Conservation (phyloP, 208 protist species). For the Trypanosoma theileri region DNA sequence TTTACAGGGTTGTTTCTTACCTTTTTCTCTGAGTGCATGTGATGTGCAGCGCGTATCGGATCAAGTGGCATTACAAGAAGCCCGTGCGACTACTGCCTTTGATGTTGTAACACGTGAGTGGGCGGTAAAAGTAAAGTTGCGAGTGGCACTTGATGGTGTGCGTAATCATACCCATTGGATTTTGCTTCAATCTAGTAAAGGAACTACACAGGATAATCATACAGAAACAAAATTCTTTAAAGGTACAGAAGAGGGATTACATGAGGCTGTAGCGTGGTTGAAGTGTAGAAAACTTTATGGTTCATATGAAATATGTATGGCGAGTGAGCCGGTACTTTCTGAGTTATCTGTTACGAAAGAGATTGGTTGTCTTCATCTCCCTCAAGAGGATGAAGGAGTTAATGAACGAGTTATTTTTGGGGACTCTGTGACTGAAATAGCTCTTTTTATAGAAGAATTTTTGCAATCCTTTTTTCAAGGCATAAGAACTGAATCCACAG, state of each 20-base stretch:
- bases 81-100: conserved; percentile 9
- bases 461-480: conserved; percentile 27
- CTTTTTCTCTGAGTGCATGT: conserved; percentile 34
- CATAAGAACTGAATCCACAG: conserved; percentile 13
- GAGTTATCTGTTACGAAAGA: background rate
- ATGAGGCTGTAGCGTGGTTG: conserved; percentile 15
- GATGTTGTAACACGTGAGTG: conserved; percentile 16
- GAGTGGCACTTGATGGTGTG: conserved; percentile 14
- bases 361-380: conserved; percentile 2
- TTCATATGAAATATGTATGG: conserved; percentile 17
- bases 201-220: no score
- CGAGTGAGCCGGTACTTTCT: conserved; percentile 23
- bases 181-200: no score
- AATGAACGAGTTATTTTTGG: conserved; percentile 54
- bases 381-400: conserved; percentile 8
- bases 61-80: conserved; percentile 3
- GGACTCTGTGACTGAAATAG: conserved; percentile 37
- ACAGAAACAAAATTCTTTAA: conserved; percentile 10
- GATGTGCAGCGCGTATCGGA: conserved; percentile 11
- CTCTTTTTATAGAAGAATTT: conserved; percentile 30
- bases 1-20: conserved; percentile 18
- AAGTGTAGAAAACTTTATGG: background rate
- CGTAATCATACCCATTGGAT: conserved; percentile 27
- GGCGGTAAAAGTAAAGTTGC: conserved; percentile 18
- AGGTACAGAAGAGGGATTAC: conserved; percentile 20